Percentiles rank a stretch among this genome's conserved stretches.
phyloP scores from a whole-genome alignment of 495 filamentous ascomycete species.

The Podospora conica region DNA sequence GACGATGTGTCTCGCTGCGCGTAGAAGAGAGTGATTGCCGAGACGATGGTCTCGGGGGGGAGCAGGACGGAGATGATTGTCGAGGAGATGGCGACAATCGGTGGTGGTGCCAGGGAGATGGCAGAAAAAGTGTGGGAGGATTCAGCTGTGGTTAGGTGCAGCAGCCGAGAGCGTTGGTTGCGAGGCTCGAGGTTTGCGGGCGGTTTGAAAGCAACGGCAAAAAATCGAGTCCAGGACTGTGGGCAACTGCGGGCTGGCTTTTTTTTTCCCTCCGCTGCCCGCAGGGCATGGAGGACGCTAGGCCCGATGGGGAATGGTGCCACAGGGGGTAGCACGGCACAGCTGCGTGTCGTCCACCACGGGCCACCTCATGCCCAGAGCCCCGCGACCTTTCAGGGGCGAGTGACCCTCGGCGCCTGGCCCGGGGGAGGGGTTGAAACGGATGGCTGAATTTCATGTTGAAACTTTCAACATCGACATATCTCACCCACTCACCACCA shows the following conservation, averaged over 20 bases:
- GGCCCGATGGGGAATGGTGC: conserved; percentile 8
- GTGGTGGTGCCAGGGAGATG: background rate
- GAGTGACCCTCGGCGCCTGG: too few species aligned
- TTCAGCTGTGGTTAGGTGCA: conserved; percentile 5
- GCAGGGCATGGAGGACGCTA: conserved; percentile 4
- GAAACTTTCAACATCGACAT: background rate
- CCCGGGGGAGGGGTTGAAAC: background rate
- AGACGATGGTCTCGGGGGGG: background rate
- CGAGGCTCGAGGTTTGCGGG: conserved; percentile 3
- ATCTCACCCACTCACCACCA: background rate
- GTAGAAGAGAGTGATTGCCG: conserved; percentile 24
- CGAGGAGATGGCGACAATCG: background rate
- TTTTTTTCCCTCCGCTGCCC: conserved; percentile 24
- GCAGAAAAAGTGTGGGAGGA: background rate
- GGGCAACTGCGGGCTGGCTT: conserved; percentile 24
- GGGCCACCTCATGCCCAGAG: background rate
- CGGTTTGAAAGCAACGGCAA: conserved; percentile 4
- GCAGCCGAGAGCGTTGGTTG: background rate
- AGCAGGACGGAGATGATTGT: background rate
- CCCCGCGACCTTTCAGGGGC: background rate
- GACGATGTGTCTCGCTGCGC: conserved; percentile 42
- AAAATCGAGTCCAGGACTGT: background rate
- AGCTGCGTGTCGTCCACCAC: background rate
- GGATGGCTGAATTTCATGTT: background rate
- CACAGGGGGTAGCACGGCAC: conserved; percentile 4